Percentiles rank a stretch among this genome's conserved stretches.
These are phyloP conservation scores for Parachaetomium inaequale DNA, from an alignment of 495 filamentous ascomycete genomes.

Conservation along the genomic window DNA sequence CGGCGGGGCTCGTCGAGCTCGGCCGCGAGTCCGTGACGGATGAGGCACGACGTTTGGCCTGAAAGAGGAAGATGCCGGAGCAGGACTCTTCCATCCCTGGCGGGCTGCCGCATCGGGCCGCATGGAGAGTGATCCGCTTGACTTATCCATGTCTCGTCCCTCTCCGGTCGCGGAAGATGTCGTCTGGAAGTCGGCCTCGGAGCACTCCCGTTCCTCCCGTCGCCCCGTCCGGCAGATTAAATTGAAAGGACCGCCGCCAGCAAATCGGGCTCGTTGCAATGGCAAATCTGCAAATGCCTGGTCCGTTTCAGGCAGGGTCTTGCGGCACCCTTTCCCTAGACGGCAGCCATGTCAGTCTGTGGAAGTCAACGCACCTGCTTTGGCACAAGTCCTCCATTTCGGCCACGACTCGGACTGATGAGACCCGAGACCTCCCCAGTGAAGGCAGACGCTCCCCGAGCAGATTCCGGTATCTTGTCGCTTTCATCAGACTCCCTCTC, in stretches of 20 bases:
- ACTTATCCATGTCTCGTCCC: neutral
- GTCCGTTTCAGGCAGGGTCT: neutral
- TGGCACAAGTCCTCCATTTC: neutral
- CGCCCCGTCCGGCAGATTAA: slow-evolving; percentile 2
- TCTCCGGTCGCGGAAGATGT: slow-evolving; percentile 13
- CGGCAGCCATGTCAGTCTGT: neutral
- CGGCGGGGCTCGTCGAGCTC: slow-evolving; percentile 8
- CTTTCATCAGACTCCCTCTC: too few relatives aligned
- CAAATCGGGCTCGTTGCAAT: neutral
- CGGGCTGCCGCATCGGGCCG: slow-evolving; percentile 25
- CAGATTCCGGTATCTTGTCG: too few relatives aligned
- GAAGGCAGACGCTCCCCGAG: neutral
- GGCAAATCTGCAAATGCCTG: neutral
- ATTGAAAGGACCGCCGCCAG: slow-evolving; percentile 8
- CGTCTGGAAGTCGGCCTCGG: neutral
- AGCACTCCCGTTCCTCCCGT: slow-evolving; percentile 7
- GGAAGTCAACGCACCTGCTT: neutral
- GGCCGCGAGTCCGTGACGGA: slow-evolving; percentile 1
- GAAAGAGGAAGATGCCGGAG: slow-evolving; percentile 18
- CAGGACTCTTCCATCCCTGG: slow-evolving; percentile 13
- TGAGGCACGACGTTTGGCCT: slow-evolving; percentile 13
- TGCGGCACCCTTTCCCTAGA: neutral
- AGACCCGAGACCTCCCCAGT: neutral
- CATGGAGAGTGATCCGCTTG: slow-evolving; percentile 3
- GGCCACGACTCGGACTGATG: neutral